Percentiles rank a stretch among this genome's conserved stretches.
phyloP scores from a whole-genome alignment of 768 basidiomycete species.

The Tricholoma furcatifolium region DNA sequence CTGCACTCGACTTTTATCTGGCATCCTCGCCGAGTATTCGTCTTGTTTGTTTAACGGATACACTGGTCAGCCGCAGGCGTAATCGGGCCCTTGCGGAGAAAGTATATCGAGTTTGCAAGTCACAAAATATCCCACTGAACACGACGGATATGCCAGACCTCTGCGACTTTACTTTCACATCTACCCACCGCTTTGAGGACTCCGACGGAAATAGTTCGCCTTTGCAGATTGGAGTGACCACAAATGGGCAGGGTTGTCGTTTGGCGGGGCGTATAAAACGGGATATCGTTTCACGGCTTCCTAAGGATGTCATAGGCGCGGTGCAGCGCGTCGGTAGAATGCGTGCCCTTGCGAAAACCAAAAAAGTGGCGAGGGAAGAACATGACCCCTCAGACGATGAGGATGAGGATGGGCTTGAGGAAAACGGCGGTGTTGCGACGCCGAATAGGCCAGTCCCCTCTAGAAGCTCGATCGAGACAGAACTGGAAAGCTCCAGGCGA shows the following conservation, averaged over 20 bases:
- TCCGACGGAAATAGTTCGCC: conserved; percentile 42
- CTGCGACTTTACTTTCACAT: conserved; percentile 87
- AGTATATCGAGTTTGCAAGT: conserved; percentile 54
- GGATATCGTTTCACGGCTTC: conserved; percentile 76
- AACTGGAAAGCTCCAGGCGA: conserved; percentile 49
- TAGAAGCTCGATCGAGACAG: conserved; percentile 37
- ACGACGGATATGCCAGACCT: conserved; percentile 81
- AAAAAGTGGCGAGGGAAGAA: conserved; percentile 6
- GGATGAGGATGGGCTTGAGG: conserved; percentile 40
- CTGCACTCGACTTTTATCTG: conserved; percentile 50
- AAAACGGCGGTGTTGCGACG: conserved; percentile 53
- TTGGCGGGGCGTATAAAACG: conserved; percentile 76
- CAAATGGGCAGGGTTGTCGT: conserved; percentile 90
- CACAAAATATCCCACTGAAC: conserved; percentile 72
- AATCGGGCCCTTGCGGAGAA: conserved; percentile 50
- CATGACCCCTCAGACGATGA: conserved; percentile 14
- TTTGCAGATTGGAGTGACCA: conserved; percentile 81
- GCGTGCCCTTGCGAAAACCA: conserved; percentile 45
- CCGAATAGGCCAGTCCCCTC: conserved; percentile 72
- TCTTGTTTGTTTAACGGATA: conserved; percentile 84
- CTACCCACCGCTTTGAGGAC: conserved; percentile 79
- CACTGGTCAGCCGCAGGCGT: conserved; percentile 49
- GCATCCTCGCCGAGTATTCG: conserved; percentile 25
- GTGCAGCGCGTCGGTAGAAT: conserved; percentile 73
- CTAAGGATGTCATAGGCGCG: conserved; percentile 70